These are phyloP conservation scores for Globisporangium carolinianum DNA, from an alignment of 352 stramenopile genomes.

Conservation along the genomic window DNA sequence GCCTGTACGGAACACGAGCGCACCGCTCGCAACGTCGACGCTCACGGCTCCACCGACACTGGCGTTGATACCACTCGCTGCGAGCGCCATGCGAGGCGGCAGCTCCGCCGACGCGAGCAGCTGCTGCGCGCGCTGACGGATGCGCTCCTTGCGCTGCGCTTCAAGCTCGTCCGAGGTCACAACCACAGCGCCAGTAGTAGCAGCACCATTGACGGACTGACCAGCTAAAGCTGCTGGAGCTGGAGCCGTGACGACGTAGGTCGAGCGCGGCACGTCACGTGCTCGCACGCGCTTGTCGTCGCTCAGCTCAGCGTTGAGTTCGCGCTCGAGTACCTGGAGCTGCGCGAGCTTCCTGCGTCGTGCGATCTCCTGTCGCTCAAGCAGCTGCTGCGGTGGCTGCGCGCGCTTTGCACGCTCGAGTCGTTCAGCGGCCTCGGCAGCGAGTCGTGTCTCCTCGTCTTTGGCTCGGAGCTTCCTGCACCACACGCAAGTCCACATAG, in stretches of 20 bases:
- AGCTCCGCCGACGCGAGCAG: slow-evolving; percentile 35
- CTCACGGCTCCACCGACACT: background rate
- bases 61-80: slow-evolving; percentile 4
- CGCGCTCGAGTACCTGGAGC: slow-evolving; percentile 22
- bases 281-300: slow-evolving; percentile 36
- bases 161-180: slow-evolving; percentile 20
- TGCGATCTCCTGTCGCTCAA: slow-evolving; percentile 42
- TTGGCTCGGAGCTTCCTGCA: slow-evolving; percentile 38
- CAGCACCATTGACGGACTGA: slow-evolving; percentile 7
- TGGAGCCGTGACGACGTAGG: slow-evolving; percentile 24
- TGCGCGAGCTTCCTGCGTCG: slow-evolving; percentile 34
- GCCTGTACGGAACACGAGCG: background rate
- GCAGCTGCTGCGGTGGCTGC: slow-evolving; percentile 35
- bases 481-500: background rate
- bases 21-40: background rate
- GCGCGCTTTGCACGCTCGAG: slow-evolving; percentile 40
- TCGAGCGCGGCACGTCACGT: slow-evolving; percentile 41
- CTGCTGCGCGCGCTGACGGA: slow-evolving; percentile 39
- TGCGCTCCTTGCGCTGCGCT: slow-evolving; percentile 36
- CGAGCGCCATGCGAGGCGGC: slow-evolving; percentile 42
- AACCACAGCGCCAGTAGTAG: background rate
- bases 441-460: slow-evolving; percentile 23
- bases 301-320: slow-evolving; percentile 28
- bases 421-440: slow-evolving; percentile 19
- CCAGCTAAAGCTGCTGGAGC: background rate